Conservation (phyloP, 2,329 filamentous ascomycete species). For the Clarireedia hainanense region DNA sequence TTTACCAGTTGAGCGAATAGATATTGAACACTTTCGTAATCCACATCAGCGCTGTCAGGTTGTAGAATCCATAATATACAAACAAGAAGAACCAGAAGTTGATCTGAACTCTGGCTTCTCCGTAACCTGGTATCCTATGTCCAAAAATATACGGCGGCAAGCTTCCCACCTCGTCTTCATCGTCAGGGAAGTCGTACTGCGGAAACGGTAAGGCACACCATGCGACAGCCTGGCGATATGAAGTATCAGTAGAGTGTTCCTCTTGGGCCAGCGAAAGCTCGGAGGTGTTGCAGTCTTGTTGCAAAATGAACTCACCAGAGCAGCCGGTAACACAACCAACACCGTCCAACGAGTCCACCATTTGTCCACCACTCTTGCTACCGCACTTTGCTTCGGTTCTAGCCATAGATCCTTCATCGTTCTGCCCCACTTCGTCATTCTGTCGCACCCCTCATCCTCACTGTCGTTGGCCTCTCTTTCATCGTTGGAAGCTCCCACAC, state of each 20-base stretch:
- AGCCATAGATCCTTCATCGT: conserved; percentile 48
- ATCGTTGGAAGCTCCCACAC: conserved; percentile 30
- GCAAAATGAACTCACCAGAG: conserved; percentile 39
- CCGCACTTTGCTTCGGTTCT: conserved; percentile 49
- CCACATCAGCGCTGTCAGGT: conserved; percentile 59
- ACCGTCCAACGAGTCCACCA: conserved; percentile 59
- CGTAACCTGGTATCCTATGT: conserved; percentile 51
- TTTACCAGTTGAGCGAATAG: conserved; percentile 58
- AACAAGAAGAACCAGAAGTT: conserved; percentile 68
- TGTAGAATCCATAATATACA: conserved; percentile 64
- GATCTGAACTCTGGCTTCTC: conserved; percentile 53
- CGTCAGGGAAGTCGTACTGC: conserved; percentile 46
- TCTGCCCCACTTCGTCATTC: conserved; percentile 25
- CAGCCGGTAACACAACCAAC: conserved; percentile 53
- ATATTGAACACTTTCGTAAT: conserved; percentile 67
- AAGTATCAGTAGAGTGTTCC: neutral
- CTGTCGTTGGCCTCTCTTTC: conserved; percentile 28
- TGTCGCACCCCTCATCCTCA: conserved; percentile 21
- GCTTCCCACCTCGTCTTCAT: conserved; percentile 30
- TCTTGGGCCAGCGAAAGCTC: neutral
- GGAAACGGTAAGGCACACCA: conserved; percentile 62
- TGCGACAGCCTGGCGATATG: conserved; percentile 41
- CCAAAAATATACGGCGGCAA: conserved; percentile 14
- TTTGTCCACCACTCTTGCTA: conserved; percentile 48
- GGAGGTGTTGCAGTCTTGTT: neutral